A percentile compares a stretch with the other conserved stretches of the same genome.
phyloP scores from a whole-genome alignment of 352 stramenopile genomes.

The Aphanomyces invadans region DNA sequence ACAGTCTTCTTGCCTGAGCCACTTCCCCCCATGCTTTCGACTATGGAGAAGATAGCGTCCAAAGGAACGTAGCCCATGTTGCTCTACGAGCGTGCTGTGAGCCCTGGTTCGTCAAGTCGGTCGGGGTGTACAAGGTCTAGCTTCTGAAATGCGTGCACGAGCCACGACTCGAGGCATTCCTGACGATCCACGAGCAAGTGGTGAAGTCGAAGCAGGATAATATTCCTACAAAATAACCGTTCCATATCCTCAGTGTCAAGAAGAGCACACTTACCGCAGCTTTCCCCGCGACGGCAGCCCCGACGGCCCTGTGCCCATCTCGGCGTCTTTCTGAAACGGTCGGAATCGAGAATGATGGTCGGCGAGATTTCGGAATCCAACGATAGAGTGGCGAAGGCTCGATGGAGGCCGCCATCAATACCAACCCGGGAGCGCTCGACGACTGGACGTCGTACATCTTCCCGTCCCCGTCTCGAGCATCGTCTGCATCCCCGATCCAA shows the following conservation, averaged over 20 bases:
- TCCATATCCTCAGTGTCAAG: no score
- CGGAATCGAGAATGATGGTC: slow-evolving; percentile 1
- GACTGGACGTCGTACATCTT: slow-evolving; percentile 41
- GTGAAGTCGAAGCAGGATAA: slow-evolving; percentile 10
- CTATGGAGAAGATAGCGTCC: neutral
- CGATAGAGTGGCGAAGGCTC: neutral
- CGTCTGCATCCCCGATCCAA: slow-evolving; percentile 34
- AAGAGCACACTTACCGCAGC: neutral
- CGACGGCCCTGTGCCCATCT: neutral
- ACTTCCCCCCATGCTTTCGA: neutral
- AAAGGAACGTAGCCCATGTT: slow-evolving; percentile 2
- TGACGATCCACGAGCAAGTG: neutral
- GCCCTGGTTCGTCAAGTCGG: no score
- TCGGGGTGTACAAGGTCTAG: slow-evolving; percentile 5
- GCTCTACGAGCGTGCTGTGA: neutral
- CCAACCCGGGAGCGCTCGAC: slow-evolving; percentile 6
- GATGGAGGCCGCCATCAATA: slow-evolving; percentile 8
- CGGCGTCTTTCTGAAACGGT: neutral
- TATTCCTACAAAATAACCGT: neutral
- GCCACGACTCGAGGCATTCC: slow-evolving; percentile 18
- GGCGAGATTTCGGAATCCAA: neutral
- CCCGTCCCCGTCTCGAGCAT: slow-evolving; percentile 43
- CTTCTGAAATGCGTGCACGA: slow-evolving; percentile 7
- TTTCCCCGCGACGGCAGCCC: neutral
- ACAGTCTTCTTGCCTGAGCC: neutral